Evolutionary conservation across 2,329 filamentous ascomycete species (phyloP).

Genomic region (Acarospora socialis): DNA sequence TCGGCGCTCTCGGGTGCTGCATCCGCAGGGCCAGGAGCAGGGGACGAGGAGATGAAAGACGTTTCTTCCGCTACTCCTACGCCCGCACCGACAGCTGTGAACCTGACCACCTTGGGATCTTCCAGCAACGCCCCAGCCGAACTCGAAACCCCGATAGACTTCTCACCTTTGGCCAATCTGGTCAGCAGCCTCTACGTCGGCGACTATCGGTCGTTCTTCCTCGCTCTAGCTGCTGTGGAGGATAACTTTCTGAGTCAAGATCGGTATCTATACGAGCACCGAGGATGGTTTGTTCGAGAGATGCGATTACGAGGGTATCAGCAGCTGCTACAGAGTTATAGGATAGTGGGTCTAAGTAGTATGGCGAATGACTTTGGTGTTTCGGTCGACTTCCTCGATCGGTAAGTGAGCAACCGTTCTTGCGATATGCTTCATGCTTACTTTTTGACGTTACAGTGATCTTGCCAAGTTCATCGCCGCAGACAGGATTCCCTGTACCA

Average conservation of each 20-base stretch:
- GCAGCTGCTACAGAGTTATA: conserved; percentile 92
- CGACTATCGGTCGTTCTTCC: conserved; percentile 89
- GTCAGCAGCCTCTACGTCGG: conserved; percentile 87
- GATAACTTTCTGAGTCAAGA: conserved; percentile 89
- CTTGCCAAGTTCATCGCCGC: conserved; percentile 94
- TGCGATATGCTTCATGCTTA: conserved; percentile 13
- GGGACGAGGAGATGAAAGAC: conserved; percentile 62
- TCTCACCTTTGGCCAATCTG: conserved; percentile 71
- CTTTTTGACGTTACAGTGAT: conserved; percentile 43
- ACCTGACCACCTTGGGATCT: conserved; percentile 69
- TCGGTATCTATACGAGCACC: conserved; percentile 89
- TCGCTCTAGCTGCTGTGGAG: conserved; percentile 76
- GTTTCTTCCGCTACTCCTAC: conserved; percentile 39
- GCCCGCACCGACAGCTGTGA: conserved; percentile 58
- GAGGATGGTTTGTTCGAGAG: conserved; percentile 93
- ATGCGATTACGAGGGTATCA: conserved; percentile 95
- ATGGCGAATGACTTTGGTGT: conserved; percentile 98
- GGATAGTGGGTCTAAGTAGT: conserved; percentile 87
- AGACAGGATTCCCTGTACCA: conserved; percentile 88
- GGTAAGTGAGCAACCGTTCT: conserved; percentile 40
- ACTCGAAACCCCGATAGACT: conserved; percentile 71
- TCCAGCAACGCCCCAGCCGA: conserved; percentile 54
- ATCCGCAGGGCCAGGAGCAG: conserved; percentile 64
- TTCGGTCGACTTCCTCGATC: conserved; percentile 88
- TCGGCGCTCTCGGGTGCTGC: conserved; percentile 66